Conservation (phyloP, 148 eudicot genomes). For the Nepenthes mirabilis region DNA sequence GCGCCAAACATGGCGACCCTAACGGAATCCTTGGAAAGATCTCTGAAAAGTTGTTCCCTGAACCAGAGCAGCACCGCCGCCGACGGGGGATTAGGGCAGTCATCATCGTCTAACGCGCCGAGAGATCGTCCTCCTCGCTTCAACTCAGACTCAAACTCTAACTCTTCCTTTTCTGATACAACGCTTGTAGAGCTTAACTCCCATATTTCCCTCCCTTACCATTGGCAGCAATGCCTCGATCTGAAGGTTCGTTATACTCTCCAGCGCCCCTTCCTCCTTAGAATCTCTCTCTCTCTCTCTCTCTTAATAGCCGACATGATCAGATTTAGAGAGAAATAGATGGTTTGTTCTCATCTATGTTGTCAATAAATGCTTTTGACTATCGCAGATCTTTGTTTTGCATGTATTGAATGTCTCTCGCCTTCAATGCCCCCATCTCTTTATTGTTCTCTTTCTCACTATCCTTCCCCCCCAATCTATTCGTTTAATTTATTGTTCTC, state of each 20-base stretch:
- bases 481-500: too few relatives aligned
- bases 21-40: constrained; percentile 74
- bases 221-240: constrained; percentile 97
- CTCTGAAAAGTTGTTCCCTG: constrained; percentile 64
- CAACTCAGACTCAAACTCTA: neutral
- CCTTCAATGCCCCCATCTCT: too few relatives aligned
- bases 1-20: constrained; percentile 44
- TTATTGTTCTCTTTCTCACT: too few relatives aligned
- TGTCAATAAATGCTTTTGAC: too few relatives aligned
- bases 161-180: constrained; percentile 5
- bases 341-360: too few relatives aligned
- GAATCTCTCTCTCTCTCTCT: neutral
- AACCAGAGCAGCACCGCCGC: constrained; percentile 21
- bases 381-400: too few relatives aligned
- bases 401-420: too few relatives aligned
- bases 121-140: neutral
- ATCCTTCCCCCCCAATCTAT: too few relatives aligned
- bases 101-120: constrained; percentile 17
- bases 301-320: neutral
- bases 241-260: constrained; percentile 35
- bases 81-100: constrained; percentile 1
- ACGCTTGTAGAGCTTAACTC: constrained; percentile 60
- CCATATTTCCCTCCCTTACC: constrained; percentile 56
- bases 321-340: neutral
- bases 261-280: neutral